Percentiles rank a stretch among this genome's conserved stretches.
These are phyloP conservation scores for Cyclotella kingstonii DNA, from an alignment of 108 stramenopile genomes.

Conservation along the genomic window DNA sequence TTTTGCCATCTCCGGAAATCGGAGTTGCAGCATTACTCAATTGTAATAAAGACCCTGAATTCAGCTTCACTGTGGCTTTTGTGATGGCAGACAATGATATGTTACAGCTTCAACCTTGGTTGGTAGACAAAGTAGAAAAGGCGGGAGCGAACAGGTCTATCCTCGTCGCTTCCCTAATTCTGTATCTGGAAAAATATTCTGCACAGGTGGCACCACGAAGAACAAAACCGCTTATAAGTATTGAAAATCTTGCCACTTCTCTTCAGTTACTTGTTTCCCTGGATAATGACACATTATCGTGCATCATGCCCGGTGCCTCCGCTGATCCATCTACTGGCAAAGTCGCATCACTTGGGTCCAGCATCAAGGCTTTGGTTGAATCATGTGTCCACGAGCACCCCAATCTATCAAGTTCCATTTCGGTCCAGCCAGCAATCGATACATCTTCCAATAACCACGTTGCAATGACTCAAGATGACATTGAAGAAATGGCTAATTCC, in stretches of 20 bases:
- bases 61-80: slow-evolving; percentile 77
- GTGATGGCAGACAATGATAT: slow-evolving; percentile 85
- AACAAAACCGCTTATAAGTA: slow-evolving; percentile 63
- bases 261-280: slow-evolving; percentile 55
- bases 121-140: slow-evolving; percentile 61
- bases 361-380: slow-evolving; percentile 63
- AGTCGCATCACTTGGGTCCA: slow-evolving; percentile 60
- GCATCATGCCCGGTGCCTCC: slow-evolving; percentile 43
- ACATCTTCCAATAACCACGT: slow-evolving; percentile 15
- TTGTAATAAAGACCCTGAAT: slow-evolving; percentile 82
- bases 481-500: slow-evolving; percentile 93
- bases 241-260: slow-evolving; percentile 66
- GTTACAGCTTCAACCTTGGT: slow-evolving; percentile 71
- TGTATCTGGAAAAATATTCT: slow-evolving; percentile 67
- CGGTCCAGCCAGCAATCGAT: slow-evolving; percentile 1
- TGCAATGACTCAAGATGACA: slow-evolving; percentile 68
- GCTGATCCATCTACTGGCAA: slow-evolving; percentile 33
- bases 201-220: slow-evolving; percentile 51
- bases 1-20: slow-evolving; percentile 68
- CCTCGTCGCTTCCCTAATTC: slow-evolving; percentile 58
- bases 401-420: slow-evolving; percentile 19
- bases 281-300: slow-evolving; percentile 51
- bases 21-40: slow-evolving; percentile 65
- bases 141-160: slow-evolving; percentile 30
- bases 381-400: slow-evolving; percentile 62